A percentile compares a stretch with the other conserved stretches of the same genome.
phyloP scores from a whole-genome alignment of 2,329 filamentous ascomycete genomes.

The Pleomassaria siparia region DNA sequence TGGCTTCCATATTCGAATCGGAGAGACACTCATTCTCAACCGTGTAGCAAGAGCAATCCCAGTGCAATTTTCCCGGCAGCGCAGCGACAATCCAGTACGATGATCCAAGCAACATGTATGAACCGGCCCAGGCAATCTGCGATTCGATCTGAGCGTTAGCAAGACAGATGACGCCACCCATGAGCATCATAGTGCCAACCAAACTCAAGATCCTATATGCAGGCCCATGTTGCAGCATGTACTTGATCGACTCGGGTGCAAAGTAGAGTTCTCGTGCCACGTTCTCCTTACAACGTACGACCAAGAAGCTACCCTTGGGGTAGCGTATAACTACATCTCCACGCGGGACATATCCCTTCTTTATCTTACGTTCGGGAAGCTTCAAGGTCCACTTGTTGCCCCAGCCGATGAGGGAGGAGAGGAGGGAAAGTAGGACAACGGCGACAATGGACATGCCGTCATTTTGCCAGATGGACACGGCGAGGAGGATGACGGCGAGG shows the following conservation, averaged over 20 bases:
- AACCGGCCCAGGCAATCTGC: conserved; percentile 53
- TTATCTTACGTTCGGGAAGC: conserved; percentile 42
- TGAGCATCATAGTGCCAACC: conserved; percentile 53
- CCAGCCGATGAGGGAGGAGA: conserved; percentile 53
- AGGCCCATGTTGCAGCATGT: conserved; percentile 44
- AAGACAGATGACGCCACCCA: conserved; percentile 55
- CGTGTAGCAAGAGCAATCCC: conserved; percentile 50
- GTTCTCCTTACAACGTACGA: conserved; percentile 53
- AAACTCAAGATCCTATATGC: conserved; percentile 52
- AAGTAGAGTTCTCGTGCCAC: conserved; percentile 56
- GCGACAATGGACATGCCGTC: conserved; percentile 56
- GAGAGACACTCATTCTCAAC: conserved; percentile 42
- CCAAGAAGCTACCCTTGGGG: conserved; percentile 53
- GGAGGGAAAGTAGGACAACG: conserved; percentile 49
- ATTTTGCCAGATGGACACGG: conserved; percentile 46
- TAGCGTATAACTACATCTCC: conserved; percentile 55
- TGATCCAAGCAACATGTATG: conserved; percentile 53
- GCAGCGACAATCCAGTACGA: conserved; percentile 56
- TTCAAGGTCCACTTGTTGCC: conserved; percentile 53
- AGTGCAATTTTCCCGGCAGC: conserved; percentile 49
- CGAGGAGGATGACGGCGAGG: conserved; percentile 48
- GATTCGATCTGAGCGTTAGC: conserved; percentile 52
- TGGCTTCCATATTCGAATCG: conserved; percentile 36
- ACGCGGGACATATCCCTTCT: conserved; percentile 35
- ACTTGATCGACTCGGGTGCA: conserved; percentile 53